phyloP scores from a whole-genome alignment of 371 early-diverging fungal species.

The Circinella minor region DNA sequence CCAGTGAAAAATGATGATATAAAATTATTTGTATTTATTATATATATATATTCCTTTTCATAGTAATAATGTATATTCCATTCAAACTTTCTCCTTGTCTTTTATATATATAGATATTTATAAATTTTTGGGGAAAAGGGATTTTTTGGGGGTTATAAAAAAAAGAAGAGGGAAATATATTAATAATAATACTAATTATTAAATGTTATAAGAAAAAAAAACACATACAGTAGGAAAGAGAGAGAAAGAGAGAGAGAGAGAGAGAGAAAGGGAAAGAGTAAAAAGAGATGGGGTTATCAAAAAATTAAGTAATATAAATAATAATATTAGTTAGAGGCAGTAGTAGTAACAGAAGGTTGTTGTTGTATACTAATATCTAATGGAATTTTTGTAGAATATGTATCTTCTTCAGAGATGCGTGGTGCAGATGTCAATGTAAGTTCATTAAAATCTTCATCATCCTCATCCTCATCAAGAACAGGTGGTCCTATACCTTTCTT shows the following conservation, averaged over 20 bases:
- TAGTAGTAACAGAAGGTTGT: neutral
- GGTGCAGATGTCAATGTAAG: slow-evolving; percentile 24
- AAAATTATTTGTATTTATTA: too few species aligned
- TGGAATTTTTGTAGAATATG: neutral
- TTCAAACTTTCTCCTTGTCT: too few species aligned
- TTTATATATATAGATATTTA: too few species aligned
- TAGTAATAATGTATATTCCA: too few species aligned
- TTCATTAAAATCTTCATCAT: slow-evolving; percentile 50
- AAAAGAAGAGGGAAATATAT: too few species aligned
- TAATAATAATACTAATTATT: too few species aligned
- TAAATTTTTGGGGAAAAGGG: too few species aligned
- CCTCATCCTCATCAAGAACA: slow-evolving; percentile 38
- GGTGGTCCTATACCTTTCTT: slow-evolving; percentile 41
- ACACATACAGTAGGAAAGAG: neutral
- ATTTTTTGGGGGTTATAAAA: too few species aligned
- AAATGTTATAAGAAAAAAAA: neutral
- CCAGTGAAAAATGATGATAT: too few species aligned
- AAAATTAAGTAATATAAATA: neutral
- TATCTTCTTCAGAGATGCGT: slow-evolving; percentile 10
- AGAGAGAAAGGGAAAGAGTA: slow-evolving; percentile 20
- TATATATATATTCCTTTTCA: too few species aligned
- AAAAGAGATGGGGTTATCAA: slow-evolving; percentile 15
- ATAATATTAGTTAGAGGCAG: slow-evolving; percentile 1
- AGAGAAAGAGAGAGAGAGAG: neutral
- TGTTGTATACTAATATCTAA: neutral